These are phyloP conservation scores for Brassica balearica DNA, from an alignment of 441 rosid species.

Conservation along the genomic window DNA sequence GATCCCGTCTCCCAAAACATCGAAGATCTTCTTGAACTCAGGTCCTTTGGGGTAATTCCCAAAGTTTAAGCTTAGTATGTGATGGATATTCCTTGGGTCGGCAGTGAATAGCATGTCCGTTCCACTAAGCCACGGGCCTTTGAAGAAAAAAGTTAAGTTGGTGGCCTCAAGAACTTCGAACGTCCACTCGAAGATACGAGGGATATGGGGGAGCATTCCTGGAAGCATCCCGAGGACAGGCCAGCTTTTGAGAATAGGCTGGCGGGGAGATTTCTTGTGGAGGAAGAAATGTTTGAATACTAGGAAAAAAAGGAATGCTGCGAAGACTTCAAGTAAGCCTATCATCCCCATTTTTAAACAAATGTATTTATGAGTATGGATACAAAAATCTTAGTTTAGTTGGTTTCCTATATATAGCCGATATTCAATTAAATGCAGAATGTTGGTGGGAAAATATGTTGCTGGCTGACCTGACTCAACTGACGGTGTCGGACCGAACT, in stretches of 20 bases:
- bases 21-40: constrained; percentile 53
- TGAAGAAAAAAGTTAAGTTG: constrained; percentile 34
- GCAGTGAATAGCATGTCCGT: constrained; percentile 41
- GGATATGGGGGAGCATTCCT: not conserved
- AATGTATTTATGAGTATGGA: not conserved
- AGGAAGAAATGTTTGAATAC: not conserved
- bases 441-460: not conserved
- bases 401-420: not conserved
- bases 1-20: constrained; percentile 58
- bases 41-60: constrained; percentile 55
- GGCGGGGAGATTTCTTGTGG: constrained; percentile 5
- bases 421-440: not conserved
- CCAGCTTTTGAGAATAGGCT: not conserved
- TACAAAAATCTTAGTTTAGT: not conserved
- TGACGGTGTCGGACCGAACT: not conserved
- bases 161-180: constrained; percentile 10
- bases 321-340: not conserved
- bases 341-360: not conserved
- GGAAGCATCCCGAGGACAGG: constrained; percentile 13
- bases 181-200: not conserved
- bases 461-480: not conserved
- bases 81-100: constrained; percentile 50
- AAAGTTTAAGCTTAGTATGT: constrained; percentile 47
- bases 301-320: not conserved
- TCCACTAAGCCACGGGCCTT: constrained; percentile 39